Percentiles rank a stretch among this genome's conserved stretches.
phyloP scores from a whole-genome alignment of 345 rosid species.

The Gossypium turneri region DNA sequence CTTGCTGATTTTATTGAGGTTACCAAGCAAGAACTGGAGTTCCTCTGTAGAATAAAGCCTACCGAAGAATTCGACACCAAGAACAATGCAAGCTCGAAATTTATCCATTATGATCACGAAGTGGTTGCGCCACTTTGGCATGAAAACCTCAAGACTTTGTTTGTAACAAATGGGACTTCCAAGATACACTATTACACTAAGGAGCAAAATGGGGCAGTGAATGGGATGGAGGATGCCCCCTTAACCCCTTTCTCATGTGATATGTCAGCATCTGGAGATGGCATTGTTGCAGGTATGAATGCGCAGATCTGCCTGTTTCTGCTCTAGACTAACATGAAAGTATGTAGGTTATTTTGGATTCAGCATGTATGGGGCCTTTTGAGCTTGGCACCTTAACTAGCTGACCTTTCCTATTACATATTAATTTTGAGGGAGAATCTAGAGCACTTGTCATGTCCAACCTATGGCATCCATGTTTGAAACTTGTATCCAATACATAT shows the following conservation, averaged over 20 bases:
- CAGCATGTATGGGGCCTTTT: background rate
- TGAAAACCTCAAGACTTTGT: constrained; percentile 65
- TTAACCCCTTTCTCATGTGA: constrained; percentile 73
- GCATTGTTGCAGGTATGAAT: constrained; percentile 74
- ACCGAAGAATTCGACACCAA: constrained; percentile 67
- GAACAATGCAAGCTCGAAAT: constrained; percentile 51
- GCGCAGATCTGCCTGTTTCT: constrained; percentile 9
- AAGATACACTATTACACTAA: constrained; percentile 80
- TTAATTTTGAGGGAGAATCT: too few relatives aligned
- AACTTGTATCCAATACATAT: too few relatives aligned
- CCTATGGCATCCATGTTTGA: too few relatives aligned
- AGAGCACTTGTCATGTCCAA: too few relatives aligned
- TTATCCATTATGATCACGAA: constrained; percentile 62
- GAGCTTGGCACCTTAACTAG: background rate
- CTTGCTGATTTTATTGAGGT: constrained; percentile 70
- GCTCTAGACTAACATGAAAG: background rate
- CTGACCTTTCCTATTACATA: background rate
- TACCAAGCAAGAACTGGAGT: constrained; percentile 91
- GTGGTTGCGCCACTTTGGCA: constrained; percentile 77
- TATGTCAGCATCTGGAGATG: constrained; percentile 94
- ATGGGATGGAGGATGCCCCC: constrained; percentile 79
- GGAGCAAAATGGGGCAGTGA: constrained; percentile 70
- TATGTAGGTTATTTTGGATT: constrained; percentile 4
- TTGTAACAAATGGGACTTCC: constrained; percentile 91
- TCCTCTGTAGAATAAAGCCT: constrained; percentile 65